These are phyloP conservation scores for Eustoma russellianum DNA, from an alignment of 257 asterid species.

Conservation along the genomic window DNA sequence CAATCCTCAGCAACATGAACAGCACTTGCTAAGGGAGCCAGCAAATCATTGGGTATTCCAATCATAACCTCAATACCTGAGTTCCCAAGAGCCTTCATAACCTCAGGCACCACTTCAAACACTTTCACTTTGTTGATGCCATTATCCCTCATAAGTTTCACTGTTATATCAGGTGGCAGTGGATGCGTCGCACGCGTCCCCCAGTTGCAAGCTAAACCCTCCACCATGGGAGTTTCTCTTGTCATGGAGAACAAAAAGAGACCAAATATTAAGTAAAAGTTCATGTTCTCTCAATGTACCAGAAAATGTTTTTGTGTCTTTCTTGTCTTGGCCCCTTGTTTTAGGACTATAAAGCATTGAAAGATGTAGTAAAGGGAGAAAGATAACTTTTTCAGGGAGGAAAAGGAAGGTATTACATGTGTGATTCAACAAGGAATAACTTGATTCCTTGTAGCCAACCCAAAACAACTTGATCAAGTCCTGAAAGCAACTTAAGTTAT, in stretches of 20 bases:
- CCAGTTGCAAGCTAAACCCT: constrained; percentile 68
- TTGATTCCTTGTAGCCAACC: constrained; percentile 29
- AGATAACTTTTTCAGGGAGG: constrained; percentile 20
- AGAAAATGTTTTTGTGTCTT: not conserved
- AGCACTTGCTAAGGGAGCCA: constrained; percentile 52
- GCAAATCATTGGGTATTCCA: constrained; percentile 83
- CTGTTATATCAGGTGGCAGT: constrained; percentile 56
- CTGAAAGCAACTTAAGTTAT: too few species aligned
- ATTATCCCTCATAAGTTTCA: constrained; percentile 63
- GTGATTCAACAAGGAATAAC: constrained; percentile 37
- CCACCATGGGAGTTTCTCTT: constrained; percentile 4
- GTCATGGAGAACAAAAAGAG: constrained; percentile 21
- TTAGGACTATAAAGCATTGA: constrained; percentile 16
- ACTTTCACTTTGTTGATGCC: constrained; percentile 76
- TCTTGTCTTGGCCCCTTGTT: not conserved
- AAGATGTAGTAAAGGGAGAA: not conserved
- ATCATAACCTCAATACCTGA: constrained; percentile 86
- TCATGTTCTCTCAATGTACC: constrained; percentile 19
- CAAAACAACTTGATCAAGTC: too few species aligned
- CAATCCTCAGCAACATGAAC: constrained; percentile 66
- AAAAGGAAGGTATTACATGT: constrained; percentile 40
- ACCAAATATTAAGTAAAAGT: constrained; percentile 2
- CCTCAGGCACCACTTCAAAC: constrained; percentile 72
- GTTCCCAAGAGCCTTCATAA: constrained; percentile 54
- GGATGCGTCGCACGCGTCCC: constrained; percentile 57